phyloP scores from a whole-genome alignment of 1,284 basidiomycete species.

The Melampsora americana region DNA sequence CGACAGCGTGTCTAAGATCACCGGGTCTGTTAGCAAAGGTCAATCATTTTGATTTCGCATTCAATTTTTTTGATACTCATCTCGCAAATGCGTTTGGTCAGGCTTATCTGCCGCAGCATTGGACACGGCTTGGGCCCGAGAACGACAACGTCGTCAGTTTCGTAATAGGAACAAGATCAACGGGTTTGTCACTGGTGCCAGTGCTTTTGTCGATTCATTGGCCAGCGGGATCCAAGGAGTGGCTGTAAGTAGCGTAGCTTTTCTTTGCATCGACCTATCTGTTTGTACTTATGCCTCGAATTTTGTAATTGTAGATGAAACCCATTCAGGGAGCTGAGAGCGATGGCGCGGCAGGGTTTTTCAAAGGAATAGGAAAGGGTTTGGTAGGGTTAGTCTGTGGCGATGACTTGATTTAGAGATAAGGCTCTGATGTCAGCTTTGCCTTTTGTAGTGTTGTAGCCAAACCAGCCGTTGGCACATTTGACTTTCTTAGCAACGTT shows the following conservation, averaged over 20 bases:
- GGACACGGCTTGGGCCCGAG: conserved; percentile 44
- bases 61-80: background rate
- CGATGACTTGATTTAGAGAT: conserved; percentile 32
- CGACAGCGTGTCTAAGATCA: conserved; percentile 95
- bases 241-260: conserved; percentile 62
- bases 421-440: conserved; percentile 46
- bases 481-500: conserved; percentile 91
- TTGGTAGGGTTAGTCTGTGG: conserved; percentile 71
- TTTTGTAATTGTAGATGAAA: conserved; percentile 64
- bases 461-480: conserved; percentile 93
- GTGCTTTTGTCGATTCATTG: conserved; percentile 87
- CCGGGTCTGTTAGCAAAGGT: conserved; percentile 96
- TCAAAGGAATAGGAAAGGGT: conserved; percentile 96
- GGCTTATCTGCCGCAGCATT: conserved; percentile 44
- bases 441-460: conserved; percentile 68
- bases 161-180: conserved; percentile 43
- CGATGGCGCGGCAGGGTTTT: conserved; percentile 90
- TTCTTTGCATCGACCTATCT: conserved; percentile 21
- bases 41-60: conserved; percentile 22
- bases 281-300: background rate
- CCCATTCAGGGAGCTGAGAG: conserved; percentile 95
- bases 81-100: conserved; percentile 64
- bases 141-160: conserved; percentile 44
- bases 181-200: conserved; percentile 72
- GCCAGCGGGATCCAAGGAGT: conserved; percentile 95